phyloP scores from a whole-genome alignment of 306 rosid genomes.

The Malus asiatica region DNA sequence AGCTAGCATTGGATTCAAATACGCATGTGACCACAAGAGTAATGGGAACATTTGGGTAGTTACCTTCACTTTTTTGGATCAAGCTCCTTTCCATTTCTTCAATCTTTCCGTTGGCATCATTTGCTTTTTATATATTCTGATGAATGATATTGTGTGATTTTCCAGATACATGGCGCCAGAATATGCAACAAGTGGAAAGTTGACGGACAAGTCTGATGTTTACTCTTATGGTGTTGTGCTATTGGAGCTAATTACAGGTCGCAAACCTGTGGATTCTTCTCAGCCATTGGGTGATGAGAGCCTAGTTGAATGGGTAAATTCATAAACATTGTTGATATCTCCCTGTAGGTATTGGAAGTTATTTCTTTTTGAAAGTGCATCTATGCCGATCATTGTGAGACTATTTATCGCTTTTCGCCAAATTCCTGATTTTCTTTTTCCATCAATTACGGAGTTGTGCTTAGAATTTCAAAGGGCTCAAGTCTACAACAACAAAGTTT shows the following conservation, averaged over 20 bases:
- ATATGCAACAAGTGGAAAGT: constrained; percentile 95
- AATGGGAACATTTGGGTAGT: constrained; percentile 99
- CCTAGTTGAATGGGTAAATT: constrained; percentile 92
- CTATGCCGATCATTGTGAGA: not conserved
- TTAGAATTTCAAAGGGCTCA: too few relatives aligned
- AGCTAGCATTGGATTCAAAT: constrained; percentile 74
- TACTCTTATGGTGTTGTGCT: constrained; percentile 92
- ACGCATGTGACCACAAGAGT: constrained; percentile 96
- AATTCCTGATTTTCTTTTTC: not conserved
- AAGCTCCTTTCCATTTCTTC: not conserved
- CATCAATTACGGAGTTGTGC: too few relatives aligned
- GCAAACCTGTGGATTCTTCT: constrained; percentile 88
- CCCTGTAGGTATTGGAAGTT: not conserved
- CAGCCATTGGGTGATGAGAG: constrained; percentile 97
- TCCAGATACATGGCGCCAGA: constrained; percentile 97
- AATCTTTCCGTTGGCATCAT: not conserved
- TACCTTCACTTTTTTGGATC: not conserved
- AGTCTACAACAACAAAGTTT: too few relatives aligned
- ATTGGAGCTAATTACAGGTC: constrained; percentile 91
- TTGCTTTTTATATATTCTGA: constrained; percentile 15
- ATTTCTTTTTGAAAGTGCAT: not conserved
- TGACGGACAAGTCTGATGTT: constrained; percentile 95
- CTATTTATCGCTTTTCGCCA: not conserved
- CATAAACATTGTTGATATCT: not conserved
- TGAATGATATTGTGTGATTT: constrained; percentile 24